Base-by-base conservation (phyloP, 192 early-diverging fungal species). In the Dimargaris cristalligena region DNA sequence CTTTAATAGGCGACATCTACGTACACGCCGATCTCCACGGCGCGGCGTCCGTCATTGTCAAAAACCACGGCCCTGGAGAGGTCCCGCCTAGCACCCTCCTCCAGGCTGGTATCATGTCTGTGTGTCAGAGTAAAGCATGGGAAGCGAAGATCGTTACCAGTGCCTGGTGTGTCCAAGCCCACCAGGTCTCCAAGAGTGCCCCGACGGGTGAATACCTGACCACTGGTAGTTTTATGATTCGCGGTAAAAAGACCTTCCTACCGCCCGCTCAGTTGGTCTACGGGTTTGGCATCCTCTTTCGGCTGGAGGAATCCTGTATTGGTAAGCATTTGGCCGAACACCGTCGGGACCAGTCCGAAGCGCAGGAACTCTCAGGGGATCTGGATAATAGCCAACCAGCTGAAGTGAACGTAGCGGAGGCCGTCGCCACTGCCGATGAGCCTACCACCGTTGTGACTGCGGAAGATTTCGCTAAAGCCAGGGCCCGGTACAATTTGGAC, bases 51-150 rank as follows among this genome's bases (percentile, higher is more conserved):
- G 91, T 93, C 0, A 72, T 98, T 38, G 79, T 96, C 63, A 94
- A 93, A 67, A 95, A 94, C 67, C 60, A 60, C 23, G 48, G 44
- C 25, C 67, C 64, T 25, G 72, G 70, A 30, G 67, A 74, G 4
- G 83, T 94, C 31, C 91, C 94, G 31, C 91, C 90, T 0, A 84
- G 81, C 29, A 96, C 93, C 13, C 74, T 96, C 52, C 85, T 84
- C 62, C 95, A 99, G 72, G 95, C 95, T 4, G 92, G 89, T 14
- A 80, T 89, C 31, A 93, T 97, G 92, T 87, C 89, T 44, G 85
- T 99, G 1, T 92, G 90, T 54, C 82, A 90, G 67, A 91, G 88
- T 31, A 82, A 84, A 26, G 95, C 95, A 11, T 99, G 95, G 95
- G 95, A 99, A 51, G 80, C 89, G 26, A 99, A 99, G 66, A 88